These are phyloP conservation scores for Fusarium temperatum DNA, from an alignment of 2,329 filamentous ascomycete genomes.

Conservation along the genomic window DNA sequence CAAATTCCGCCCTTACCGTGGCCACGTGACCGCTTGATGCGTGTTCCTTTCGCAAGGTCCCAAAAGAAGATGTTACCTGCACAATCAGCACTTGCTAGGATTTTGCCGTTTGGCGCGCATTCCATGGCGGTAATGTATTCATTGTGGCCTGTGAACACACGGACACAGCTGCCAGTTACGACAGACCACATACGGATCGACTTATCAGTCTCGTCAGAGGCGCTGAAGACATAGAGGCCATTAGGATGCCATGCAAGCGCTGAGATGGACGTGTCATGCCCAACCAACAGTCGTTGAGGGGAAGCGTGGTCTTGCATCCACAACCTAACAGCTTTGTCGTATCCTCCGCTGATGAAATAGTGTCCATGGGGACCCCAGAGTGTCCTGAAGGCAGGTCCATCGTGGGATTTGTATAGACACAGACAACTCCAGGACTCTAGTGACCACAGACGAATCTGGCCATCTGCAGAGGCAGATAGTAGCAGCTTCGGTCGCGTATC, in stretches of 20 bases:
- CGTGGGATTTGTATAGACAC: constrained; percentile 93
- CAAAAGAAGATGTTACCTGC: constrained; percentile 92
- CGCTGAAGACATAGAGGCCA: constrained; percentile 91
- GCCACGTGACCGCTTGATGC: constrained; percentile 91
- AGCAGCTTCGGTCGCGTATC: constrained; percentile 76
- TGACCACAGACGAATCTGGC: constrained; percentile 91
- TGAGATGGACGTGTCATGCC: constrained; percentile 94
- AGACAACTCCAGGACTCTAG: constrained; percentile 91
- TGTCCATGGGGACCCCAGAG: constrained; percentile 93
- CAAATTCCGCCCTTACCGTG: constrained; percentile 94
- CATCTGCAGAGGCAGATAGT: constrained; percentile 87
- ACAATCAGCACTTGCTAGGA: constrained; percentile 89
- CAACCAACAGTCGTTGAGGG: constrained; percentile 85
- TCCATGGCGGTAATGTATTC: constrained; percentile 87
- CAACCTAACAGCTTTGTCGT: constrained; percentile 88
- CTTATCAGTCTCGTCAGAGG: constrained; percentile 84
- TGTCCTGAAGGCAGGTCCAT: constrained; percentile 87
- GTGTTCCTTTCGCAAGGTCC: constrained; percentile 87
- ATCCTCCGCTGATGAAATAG: constrained; percentile 89
- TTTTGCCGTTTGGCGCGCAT: constrained; percentile 86
- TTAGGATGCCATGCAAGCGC: constrained; percentile 95
- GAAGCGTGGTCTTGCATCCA: constrained; percentile 95
- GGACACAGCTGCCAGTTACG: constrained; percentile 84
- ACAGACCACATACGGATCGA: constrained; percentile 98
- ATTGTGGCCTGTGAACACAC: constrained; percentile 90